A percentile compares a stretch with the other conserved stretches of the same genome.
These are phyloP conservation scores for Fibroporia radiculosa DNA, from an alignment of 768 basidiomycete species.

Conservation along the genomic window DNA sequence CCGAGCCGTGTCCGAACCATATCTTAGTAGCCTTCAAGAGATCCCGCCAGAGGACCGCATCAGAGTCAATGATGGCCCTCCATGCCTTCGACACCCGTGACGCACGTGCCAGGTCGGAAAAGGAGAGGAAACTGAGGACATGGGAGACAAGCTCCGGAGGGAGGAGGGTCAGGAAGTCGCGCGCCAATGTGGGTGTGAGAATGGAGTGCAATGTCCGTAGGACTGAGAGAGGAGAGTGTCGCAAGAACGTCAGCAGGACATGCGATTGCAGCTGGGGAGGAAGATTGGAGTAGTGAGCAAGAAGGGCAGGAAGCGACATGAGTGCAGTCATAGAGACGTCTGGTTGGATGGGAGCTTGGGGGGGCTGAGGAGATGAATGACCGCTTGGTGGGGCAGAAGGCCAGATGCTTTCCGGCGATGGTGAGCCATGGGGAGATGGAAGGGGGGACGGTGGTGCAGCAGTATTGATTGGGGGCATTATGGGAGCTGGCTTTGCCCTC, in stretches of 20 bases:
- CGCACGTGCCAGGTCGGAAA: constrained; percentile 75
- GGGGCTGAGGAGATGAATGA: constrained; percentile 57
- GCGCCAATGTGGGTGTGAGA: constrained; percentile 81
- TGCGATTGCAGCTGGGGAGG: constrained; percentile 86
- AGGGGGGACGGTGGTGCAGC: constrained; percentile 81
- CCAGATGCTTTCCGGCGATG: constrained; percentile 68
- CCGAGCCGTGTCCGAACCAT: constrained; percentile 85
- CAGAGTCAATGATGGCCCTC: constrained; percentile 87
- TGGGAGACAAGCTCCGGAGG: constrained; percentile 91
- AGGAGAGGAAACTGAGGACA: constrained; percentile 79
- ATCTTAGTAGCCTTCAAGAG: constrained; percentile 76
- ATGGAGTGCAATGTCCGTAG: constrained; percentile 85
- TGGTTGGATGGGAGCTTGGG: constrained; percentile 67
- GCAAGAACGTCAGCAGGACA: constrained; percentile 84
- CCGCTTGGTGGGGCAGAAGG: constrained; percentile 79
- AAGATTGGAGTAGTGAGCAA: constrained; percentile 72
- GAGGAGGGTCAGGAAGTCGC: constrained; percentile 88
- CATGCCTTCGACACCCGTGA: constrained; percentile 86
- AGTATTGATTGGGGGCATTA: constrained; percentile 56
- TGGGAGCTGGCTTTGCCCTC: constrained; percentile 58
- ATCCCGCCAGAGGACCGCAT: constrained; percentile 85
- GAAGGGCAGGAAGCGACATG: constrained; percentile 75
- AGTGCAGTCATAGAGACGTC: constrained; percentile 79
- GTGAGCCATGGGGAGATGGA: constrained; percentile 81
- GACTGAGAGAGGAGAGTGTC: constrained; percentile 87